Evolutionary conservation across 345 rosid genomes (phyloP).

Genomic region (Sonneratia caseolaris): DNA sequence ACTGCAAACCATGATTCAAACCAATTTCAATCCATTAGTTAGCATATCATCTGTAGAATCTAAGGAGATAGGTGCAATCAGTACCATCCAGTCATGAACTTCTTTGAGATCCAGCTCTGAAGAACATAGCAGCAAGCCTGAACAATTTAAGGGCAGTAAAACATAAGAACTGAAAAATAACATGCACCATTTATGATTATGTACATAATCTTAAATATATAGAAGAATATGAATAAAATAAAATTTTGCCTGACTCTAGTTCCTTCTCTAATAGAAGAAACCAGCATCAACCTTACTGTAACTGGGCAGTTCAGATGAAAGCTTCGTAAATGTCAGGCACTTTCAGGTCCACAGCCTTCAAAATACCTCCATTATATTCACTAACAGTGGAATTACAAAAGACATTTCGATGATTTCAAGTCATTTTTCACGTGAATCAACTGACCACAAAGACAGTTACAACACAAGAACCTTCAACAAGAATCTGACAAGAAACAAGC

Average conservation of each 20-base stretch:
- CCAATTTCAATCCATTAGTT: constrained; percentile 13
- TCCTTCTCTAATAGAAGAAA: not conserved
- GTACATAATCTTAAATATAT: not conserved
- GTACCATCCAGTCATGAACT: constrained; percentile 80
- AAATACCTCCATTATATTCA: not conserved
- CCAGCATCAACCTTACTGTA: not conserved
- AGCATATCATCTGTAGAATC: not conserved
- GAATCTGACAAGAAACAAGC: not conserved
- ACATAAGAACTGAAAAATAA: not conserved
- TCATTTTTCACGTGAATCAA: too few species aligned
- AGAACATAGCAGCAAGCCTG: constrained; percentile 41
- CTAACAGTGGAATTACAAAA: too few species aligned
- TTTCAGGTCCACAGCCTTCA: not conserved
- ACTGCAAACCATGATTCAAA: constrained; percentile 26
- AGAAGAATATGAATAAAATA: not conserved
- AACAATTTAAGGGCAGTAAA: constrained; percentile 8
- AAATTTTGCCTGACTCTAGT: not conserved
- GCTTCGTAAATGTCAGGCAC: not conserved
- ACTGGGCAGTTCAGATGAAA: not conserved
- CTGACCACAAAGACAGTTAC: not conserved
- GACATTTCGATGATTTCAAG: too few species aligned
- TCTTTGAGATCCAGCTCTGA: constrained; percentile 67
- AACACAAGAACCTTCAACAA: not conserved
- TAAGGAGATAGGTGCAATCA: not conserved
- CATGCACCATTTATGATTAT: not conserved